These are phyloP conservation scores for Oenanthe sinensis DNA, from an alignment of 129 eudicot genomes.

Conservation along the genomic window DNA sequence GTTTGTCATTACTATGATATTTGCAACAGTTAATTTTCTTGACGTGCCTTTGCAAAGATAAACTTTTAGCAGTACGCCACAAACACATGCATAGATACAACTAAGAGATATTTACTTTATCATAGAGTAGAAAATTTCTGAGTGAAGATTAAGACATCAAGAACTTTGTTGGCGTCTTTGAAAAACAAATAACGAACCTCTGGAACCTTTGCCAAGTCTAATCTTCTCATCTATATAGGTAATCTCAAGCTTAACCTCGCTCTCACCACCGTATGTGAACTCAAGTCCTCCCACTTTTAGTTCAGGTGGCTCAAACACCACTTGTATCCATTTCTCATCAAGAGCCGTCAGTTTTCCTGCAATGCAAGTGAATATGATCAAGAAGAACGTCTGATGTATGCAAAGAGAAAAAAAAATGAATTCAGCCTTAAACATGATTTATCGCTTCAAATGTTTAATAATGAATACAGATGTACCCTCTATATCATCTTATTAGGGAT, in stretches of 20 bases:
- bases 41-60: background rate
- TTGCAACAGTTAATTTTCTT: background rate
- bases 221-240: constrained; percentile 80
- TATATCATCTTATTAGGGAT: background rate
- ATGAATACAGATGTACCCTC: background rate
- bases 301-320: constrained; percentile 83
- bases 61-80: background rate
- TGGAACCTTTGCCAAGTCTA: constrained; percentile 81
- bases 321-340: constrained; percentile 94
- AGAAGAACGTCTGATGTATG: background rate
- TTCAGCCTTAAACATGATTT: background rate
- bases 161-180: constrained; percentile 39
- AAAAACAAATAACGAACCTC: constrained; percentile 92
- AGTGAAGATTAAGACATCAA: background rate
- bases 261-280: constrained; percentile 71
- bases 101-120: background rate
- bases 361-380: constrained; percentile 17
- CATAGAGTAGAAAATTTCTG: background rate
- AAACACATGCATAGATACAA: background rate
- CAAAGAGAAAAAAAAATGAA: background rate
- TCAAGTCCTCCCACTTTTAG: constrained; percentile 68
- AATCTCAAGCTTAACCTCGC: constrained; percentile 88
- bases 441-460: background rate
- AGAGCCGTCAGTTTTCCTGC: constrained; percentile 75
- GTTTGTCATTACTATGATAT: background rate